Evolutionary conservation across 345 rosid genomes (phyloP), one percentile per base, ranked within the genome.

Genomic region (Crucihimalaya himalaica): DNA sequence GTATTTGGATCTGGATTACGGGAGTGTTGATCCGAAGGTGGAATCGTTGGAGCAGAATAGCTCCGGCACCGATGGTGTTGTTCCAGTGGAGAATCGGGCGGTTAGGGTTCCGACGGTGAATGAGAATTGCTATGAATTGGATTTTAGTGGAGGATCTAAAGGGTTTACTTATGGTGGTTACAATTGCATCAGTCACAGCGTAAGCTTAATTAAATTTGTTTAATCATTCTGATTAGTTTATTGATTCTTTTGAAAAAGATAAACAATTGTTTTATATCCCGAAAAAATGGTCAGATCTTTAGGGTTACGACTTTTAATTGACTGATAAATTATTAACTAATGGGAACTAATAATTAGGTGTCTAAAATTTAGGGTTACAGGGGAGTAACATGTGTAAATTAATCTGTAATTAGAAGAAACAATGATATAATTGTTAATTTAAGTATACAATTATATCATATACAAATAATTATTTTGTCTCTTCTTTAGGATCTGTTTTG

Each of bases 21-120:
- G 83, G 6, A 79, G 58, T 11, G 86, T 81, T 46, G 89, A 87
- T 73, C 83, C 89, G 47, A 90, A 92, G 68, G 23, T 89, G 19
- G 97, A 90, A 46, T 58, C 84, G 10, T 82, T 81, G 37, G 96
- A 89, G 59, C 96, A 83, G 84, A 88, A 86, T 63, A 85, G 93
- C 74, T 87, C 96, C 12, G 97, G 96, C 0, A 71, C 89, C 0
- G 98, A 94, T 34, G 93, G 97, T 2, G 98, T 94, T 0, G 98
- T 94, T 6, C 98, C 98, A 2, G 89, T 85, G 23, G 91, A 83
- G 72, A 78, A 76, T 56, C 78, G 73, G 5, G 76, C 50, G 43
- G 69, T 74, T 20, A 81, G 76, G 21, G 76, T 73, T 64, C 83
- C 84, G 50, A 5, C 78, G 68, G 81, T 78, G 47, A 83, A 74